Conservation (phyloP, 306 rosid genomes). For the Cucumis sativus region Cucumber_9930_V3 NC_026658.2:25897001-25897500, state of each 20-base stretch:
- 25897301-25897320: constrained; percentile 55
- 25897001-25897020: constrained; percentile 1
- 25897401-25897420: constrained; percentile 49
- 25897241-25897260: constrained; percentile 1
- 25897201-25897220: constrained; percentile 8
- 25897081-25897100: not conserved
- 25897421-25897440: constrained; percentile 82
- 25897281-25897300: constrained; percentile 50
- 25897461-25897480: constrained; percentile 11
- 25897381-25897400: constrained; percentile 55
- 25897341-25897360: constrained; percentile 27
- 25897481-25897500: not conserved
- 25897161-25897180: constrained; percentile 64
- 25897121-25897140: constrained; percentile 32
- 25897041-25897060: not conserved
- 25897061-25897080: not conserved
- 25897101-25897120: not conserved
- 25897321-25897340: constrained; percentile 38
- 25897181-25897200: constrained; percentile 38
- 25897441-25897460: constrained; percentile 57
- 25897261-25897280: constrained; percentile 42
- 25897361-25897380: constrained; percentile 39
- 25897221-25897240: constrained; percentile 4
- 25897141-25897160: constrained; percentile 60
- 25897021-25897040: not conserved